Evolutionary conservation across 495 filamentous ascomycete genomes (phyloP).

Genomic region (Wilcoxina mikolae): DNA sequence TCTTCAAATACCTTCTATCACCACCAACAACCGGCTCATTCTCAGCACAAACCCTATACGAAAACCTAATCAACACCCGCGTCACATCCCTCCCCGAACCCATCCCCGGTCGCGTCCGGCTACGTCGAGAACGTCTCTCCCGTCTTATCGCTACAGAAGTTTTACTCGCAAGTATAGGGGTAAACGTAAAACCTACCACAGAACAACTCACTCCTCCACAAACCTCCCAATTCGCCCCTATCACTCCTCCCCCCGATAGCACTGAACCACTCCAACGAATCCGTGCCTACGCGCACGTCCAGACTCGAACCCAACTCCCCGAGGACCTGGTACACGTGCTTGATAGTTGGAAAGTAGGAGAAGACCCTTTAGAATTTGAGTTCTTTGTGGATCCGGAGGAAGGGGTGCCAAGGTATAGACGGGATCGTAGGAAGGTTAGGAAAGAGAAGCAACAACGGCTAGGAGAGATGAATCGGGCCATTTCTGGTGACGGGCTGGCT

Average conservation of each 20-base stretch:
- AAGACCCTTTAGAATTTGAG: conserved; percentile 15
- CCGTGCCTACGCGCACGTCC: conserved; percentile 21
- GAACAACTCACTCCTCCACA: conserved; percentile 3
- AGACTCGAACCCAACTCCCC: conserved; percentile 7
- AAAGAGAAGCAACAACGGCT: background rate
- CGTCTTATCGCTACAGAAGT: conserved; percentile 15
- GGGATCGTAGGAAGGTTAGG: background rate
- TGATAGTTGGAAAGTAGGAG: conserved; percentile 15
- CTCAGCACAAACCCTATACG: conserved; percentile 10
- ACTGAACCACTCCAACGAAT: conserved; percentile 15
- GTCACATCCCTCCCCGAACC: conserved; percentile 10
- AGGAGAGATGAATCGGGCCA: too few species aligned
- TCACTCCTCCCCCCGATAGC: background rate
- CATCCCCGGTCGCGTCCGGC: conserved; percentile 1
- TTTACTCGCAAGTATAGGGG: conserved; percentile 15
- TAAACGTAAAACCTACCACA: conserved; percentile 8
- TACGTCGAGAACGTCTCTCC: conserved; percentile 13
- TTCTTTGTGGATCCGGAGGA: conserved; percentile 3
- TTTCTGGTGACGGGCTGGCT: background rate
- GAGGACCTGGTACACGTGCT: conserved; percentile 8
- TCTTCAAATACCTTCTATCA: background rate
- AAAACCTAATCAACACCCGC: conserved; percentile 9
- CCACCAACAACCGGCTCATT: background rate
- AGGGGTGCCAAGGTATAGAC: conserved; percentile 1
- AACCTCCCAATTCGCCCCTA: background rate